Evolutionary conservation across 306 rosid genomes (phyloP), one percentile per base, ranked within the genome.

Genomic region (Cicer judaicum): DNA sequence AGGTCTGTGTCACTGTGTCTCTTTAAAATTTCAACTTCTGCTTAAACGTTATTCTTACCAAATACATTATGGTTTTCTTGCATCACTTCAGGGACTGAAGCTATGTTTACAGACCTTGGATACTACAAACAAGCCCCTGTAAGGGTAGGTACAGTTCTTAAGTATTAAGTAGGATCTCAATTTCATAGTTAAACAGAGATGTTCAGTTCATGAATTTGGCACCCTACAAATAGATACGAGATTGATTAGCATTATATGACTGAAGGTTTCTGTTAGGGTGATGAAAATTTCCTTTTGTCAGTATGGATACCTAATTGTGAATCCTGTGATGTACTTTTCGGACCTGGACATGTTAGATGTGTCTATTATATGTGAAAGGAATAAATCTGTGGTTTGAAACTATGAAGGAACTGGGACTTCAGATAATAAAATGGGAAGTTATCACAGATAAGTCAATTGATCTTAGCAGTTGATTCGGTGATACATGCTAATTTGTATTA

Each of bases 21-120:
- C 47, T 64, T 44, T 47, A 29, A 66, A 68, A 78, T 43, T 61
- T 77, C 65, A 61, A 70, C 74, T 70, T 62, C 65, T 68, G 63
- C 2, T 53, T 36, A 57, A 59, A 63, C 59, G 72, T 68, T 75
- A 62, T 39, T 44, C 34, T 74, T 64, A 42, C 73, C 44, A 64
- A 64, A 75, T 65, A 70, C 72, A 68, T 80, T 70, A 64, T 64
- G 77, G 47, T 64, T 83, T 75, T 82, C 55, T 82, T 72, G 83
- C 68, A 53, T 63, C 50, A 77, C 68, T 86, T 76, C 89, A 92
- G 96, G 96, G 79, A 87, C 88, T 65, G 94, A 90, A 78, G 90
- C 93, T 52, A 82, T 92, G 91, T 87, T 90, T 88, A 73, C 84
- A n/a, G 92, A 92, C 86, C 90, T 88, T 72, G 98, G 96, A 47